A percentile compares a stretch with the other conserved stretches of the same genome.
Conservation (phyloP, 2,329 filamentous ascomycete genomes). For the Clarireedia homoeocarpa region DNA sequence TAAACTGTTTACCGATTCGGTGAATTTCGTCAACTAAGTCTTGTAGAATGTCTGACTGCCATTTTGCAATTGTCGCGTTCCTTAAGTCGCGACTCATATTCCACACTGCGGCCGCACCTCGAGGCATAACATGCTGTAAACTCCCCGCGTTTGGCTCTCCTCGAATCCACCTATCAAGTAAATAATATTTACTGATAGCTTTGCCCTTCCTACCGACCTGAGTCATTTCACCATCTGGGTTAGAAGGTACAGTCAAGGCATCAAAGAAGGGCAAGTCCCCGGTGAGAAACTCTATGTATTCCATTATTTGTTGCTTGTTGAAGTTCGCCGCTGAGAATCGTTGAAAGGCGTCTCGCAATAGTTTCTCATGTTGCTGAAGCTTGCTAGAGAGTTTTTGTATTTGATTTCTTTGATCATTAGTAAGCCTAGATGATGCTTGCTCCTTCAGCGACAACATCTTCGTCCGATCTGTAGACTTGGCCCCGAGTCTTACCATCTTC, state of each 20-base stretch:
- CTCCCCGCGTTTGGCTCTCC: constrained; percentile 38
- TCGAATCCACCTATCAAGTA: constrained; percentile 45
- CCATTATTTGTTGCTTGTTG: constrained; percentile 28
- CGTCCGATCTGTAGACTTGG: constrained; percentile 46
- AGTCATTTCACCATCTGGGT: constrained; percentile 36
- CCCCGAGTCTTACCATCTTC: constrained; percentile 55
- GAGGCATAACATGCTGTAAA: constrained; percentile 30
- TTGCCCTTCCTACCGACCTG: constrained; percentile 40
- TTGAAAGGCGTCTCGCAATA: constrained; percentile 18
- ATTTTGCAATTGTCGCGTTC: constrained; percentile 30
- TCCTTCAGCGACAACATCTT: constrained; percentile 38
- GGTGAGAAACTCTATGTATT: constrained; percentile 44
- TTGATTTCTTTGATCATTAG: constrained; percentile 30
- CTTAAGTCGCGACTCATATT: constrained; percentile 35
- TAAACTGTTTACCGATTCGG: constrained; percentile 33
- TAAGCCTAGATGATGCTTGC: constrained; percentile 32
- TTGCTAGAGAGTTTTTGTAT: constrained; percentile 36
- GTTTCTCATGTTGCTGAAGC: constrained; percentile 26
- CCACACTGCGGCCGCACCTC: constrained; percentile 42
- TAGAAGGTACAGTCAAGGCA: constrained; percentile 45
- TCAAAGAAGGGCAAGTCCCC: constrained; percentile 44
- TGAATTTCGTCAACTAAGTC: constrained; percentile 42
- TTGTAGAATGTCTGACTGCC: constrained; percentile 38
- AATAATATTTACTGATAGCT: constrained; percentile 37
- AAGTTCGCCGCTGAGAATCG: constrained; percentile 14